Conservation (phyloP, 257 asterid genomes). For the Eucommia ulmoides region DNA sequence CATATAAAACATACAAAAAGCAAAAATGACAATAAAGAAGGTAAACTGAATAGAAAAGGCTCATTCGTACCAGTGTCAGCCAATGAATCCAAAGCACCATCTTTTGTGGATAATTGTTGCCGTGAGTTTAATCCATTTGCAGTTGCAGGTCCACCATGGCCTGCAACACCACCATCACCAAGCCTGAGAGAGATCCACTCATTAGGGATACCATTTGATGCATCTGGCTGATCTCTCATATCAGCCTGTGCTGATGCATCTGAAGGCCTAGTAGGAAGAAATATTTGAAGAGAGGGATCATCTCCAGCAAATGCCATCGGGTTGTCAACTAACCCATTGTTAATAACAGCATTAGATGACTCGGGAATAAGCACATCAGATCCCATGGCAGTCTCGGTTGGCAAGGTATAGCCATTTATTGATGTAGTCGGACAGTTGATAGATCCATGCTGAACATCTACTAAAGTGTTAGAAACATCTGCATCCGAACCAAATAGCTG, state of each 20-base stretch:
- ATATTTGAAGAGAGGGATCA: slow-evolving; percentile 85
- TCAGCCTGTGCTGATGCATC: slow-evolving; percentile 46
- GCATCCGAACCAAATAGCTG: slow-evolving; percentile 82
- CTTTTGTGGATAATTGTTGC: slow-evolving; percentile 36
- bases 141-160: slow-evolving; percentile 23
- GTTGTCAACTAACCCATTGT: slow-evolving; percentile 59
- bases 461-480: slow-evolving; percentile 41
- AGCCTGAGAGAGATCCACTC: slow-evolving; percentile 90
- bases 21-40: background rate
- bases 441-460: slow-evolving; percentile 39
- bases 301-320: slow-evolving; percentile 50
- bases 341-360: slow-evolving; percentile 28
- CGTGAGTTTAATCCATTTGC: slow-evolving; percentile 33
- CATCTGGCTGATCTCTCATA: slow-evolving; percentile 41
- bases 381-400: slow-evolving; percentile 39
- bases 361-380: slow-evolving; percentile 39
- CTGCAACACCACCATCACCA: slow-evolving; percentile 52
- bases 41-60: background rate
- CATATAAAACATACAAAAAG: too few species aligned
- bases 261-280: slow-evolving; percentile 79
- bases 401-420: slow-evolving; percentile 35
- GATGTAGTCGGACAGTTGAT: slow-evolving; percentile 47
- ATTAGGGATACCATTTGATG: slow-evolving; percentile 55
- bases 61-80: slow-evolving; percentile 47
- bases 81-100: slow-evolving; percentile 35